Evolutionary conservation across 2,329 filamentous ascomycete species (phyloP).

Genomic region (Metarhizium robertsii): DNA sequence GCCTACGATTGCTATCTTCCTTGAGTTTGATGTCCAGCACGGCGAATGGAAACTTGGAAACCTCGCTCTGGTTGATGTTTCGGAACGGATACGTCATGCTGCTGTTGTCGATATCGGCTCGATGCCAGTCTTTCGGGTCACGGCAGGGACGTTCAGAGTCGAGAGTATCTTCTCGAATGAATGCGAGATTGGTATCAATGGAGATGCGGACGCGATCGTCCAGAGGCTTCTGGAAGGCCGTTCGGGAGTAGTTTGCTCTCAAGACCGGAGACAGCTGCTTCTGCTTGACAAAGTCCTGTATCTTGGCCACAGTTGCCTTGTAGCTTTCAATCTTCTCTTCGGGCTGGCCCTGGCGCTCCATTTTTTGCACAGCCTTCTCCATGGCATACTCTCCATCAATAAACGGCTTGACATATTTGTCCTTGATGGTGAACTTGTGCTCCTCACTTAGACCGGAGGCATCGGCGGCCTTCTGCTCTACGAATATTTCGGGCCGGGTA

Average conservation of each 20-base stretch:
- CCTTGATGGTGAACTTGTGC: slow-evolving; percentile 75
- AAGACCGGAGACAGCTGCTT: slow-evolving; percentile 75
- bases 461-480: slow-evolving; percentile 84
- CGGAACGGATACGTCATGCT: slow-evolving; percentile 82
- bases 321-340: slow-evolving; percentile 59
- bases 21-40: slow-evolving; percentile 88
- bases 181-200: slow-evolving; percentile 83
- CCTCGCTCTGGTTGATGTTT: slow-evolving; percentile 81
- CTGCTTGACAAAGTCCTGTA: slow-evolving; percentile 71
- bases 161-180: slow-evolving; percentile 71
- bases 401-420: slow-evolving; percentile 86
- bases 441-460: slow-evolving; percentile 71
- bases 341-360: slow-evolving; percentile 66
- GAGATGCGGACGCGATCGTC: slow-evolving; percentile 87
- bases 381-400: slow-evolving; percentile 81
- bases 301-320: slow-evolving; percentile 61
- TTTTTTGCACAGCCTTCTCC: slow-evolving; percentile 83
- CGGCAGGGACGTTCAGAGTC: slow-evolving; percentile 81
- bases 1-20: slow-evolving; percentile 55
- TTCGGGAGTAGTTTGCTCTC: slow-evolving; percentile 86
- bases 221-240: slow-evolving; percentile 91
- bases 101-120: slow-evolving; percentile 75
- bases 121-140: slow-evolving; percentile 83
- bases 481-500: slow-evolving; percentile 66
- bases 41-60: slow-evolving; percentile 82